Conservation (phyloP, 1,284 basidiomycete genomes). For the Cutaneotrichosporon dermatis region DNA sequence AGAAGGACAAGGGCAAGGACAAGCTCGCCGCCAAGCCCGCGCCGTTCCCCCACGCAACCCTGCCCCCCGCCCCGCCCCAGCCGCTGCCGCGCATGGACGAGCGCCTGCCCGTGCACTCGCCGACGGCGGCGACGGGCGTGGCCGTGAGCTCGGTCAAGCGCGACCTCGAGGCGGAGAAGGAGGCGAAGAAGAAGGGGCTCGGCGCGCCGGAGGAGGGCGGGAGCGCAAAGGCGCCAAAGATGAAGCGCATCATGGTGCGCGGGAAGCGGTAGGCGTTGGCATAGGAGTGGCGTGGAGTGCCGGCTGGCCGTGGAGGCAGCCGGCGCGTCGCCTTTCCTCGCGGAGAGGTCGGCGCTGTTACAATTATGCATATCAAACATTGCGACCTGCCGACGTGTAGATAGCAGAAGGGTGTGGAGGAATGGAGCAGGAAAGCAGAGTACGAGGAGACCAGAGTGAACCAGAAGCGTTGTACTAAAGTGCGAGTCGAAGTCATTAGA, state of each 20-base stretch:
- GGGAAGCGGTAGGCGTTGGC: conserved; percentile 29
- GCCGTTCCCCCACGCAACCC: conserved; percentile 20
- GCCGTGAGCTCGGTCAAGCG: conserved; percentile 44
- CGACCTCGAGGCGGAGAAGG: conserved; percentile 47
- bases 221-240: conserved; percentile 36
- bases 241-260: conserved; percentile 44
- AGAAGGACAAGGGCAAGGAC: conserved; percentile 9
- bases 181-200: conserved; percentile 44
- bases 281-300: background rate
- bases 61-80: conserved; percentile 36
- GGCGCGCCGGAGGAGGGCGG: conserved; percentile 19
- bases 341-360: conserved; percentile 22
- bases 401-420: background rate
- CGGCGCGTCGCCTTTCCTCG: conserved; percentile 20
- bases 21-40: conserved; percentile 5
- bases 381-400: conserved; percentile 5
- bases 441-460: background rate
- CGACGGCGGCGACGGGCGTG: conserved; percentile 42
- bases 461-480: background rate
- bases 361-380: conserved; percentile 23
- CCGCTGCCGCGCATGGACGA: conserved; percentile 44
- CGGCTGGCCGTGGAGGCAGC: too few species aligned
- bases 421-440: background rate
- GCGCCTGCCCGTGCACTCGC: conserved; percentile 45
- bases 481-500: background rate